Conservation (phyloP, 2,329 filamentous ascomycete genomes). For the Alternaria arborescens region DNA sequence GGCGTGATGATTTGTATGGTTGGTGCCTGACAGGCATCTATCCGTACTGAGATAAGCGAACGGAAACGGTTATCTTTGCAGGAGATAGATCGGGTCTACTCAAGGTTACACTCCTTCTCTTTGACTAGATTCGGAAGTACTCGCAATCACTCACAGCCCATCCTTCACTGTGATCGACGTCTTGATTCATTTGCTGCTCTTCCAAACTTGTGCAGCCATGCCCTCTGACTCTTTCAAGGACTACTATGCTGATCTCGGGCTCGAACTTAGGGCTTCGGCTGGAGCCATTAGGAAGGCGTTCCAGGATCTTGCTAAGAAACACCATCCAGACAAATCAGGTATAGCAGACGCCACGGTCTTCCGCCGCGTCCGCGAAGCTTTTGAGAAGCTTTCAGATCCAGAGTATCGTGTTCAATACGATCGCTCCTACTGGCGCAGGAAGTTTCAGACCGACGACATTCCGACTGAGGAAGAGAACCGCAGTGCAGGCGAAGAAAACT, state of each 20-base stretch:
- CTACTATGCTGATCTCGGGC: constrained; percentile 84
- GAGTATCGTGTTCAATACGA: constrained; percentile 18
- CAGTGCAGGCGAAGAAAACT: neutral
- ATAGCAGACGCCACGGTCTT: constrained; percentile 16
- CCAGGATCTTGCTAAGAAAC: constrained; percentile 93
- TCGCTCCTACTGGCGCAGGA: constrained; percentile 1
- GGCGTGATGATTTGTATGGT: neutral
- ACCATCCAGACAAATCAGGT: constrained; percentile 95
- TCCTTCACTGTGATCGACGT: neutral
- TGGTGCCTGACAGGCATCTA: constrained; percentile 4
- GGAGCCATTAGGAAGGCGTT: constrained; percentile 95
- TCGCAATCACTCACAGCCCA: neutral
- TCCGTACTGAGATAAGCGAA: neutral
- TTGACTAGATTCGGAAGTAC: neutral
- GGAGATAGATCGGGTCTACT: neutral
- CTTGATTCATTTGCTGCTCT: neutral
- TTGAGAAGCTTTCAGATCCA: constrained; percentile 19
- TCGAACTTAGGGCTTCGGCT: constrained; percentile 77
- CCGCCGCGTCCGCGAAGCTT: constrained; percentile 24
- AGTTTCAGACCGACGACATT: constrained; percentile 2
- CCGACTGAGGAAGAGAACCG: neutral
- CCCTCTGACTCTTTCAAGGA: constrained; percentile 62
- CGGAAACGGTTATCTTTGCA: neutral
- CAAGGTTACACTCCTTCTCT: neutral
- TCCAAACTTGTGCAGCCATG: constrained; percentile 12